These are phyloP conservation scores for Fraxinus greggii DNA, from an alignment of 305 asterid species.

Conservation along the genomic window DNA sequence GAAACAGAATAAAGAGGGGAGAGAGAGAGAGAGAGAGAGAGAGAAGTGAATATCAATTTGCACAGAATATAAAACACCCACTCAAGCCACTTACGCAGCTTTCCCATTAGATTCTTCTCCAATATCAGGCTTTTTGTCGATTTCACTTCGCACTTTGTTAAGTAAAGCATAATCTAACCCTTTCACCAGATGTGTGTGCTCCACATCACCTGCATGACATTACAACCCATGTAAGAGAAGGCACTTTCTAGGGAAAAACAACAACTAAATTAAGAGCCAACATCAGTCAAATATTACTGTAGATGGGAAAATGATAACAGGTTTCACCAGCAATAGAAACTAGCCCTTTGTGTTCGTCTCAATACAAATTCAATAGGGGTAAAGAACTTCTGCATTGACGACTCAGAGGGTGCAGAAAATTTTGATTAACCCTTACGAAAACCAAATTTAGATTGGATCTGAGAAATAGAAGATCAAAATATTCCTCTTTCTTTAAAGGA, in stretches of 20 bases:
- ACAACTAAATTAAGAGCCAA: slow-evolving; percentile 13
- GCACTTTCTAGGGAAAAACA: slow-evolving; percentile 14
- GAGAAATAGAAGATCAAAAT: background rate
- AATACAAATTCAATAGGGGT: background rate
- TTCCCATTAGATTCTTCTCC: slow-evolving; percentile 77
- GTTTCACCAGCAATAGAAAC: slow-evolving; percentile 12
- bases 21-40: no score
- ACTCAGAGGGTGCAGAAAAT: background rate
- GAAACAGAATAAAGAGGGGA: slow-evolving; percentile 12
- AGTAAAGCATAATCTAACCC: slow-evolving; percentile 97
- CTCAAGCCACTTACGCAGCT: slow-evolving; percentile 44
- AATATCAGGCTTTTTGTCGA: slow-evolving; percentile 76
- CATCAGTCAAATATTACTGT: slow-evolving; percentile 1
- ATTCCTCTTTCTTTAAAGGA: background rate
- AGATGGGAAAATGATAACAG: background rate
- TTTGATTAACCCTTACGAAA: background rate
- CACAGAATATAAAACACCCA: slow-evolving; percentile 12
- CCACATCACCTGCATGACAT: slow-evolving; percentile 81
- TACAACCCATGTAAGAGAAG: slow-evolving; percentile 32
- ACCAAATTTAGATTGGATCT: background rate
- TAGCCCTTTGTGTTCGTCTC: background rate
- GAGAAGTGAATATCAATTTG: background rate
- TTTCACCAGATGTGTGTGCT: slow-evolving; percentile 96
- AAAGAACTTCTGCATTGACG: background rate
- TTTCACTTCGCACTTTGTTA: slow-evolving; percentile 91